Conservation (phyloP, 2,329 filamentous ascomycete genomes). For the Aspergillus carbonarius region DNA sequence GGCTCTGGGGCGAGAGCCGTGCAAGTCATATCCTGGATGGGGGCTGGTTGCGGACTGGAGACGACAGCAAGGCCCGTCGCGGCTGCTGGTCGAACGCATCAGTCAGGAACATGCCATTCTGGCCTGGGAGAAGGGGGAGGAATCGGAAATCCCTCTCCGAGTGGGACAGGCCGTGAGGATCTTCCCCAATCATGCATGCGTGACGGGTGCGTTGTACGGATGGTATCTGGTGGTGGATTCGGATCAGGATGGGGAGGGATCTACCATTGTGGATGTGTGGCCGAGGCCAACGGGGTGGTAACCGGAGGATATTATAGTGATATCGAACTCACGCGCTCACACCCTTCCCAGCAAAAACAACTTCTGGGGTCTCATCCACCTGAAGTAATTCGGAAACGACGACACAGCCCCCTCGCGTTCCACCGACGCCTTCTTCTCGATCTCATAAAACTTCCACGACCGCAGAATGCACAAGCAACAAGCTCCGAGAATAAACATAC, state of each 20-base stretch:
- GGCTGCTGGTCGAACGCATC: constrained; percentile 69
- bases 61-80: constrained; percentile 40
- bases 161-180: constrained; percentile 68
- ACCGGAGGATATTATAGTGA: too few relatives aligned
- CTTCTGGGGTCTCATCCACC: constrained; percentile 9
- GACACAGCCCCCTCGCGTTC: not conserved
- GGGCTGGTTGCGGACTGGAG: constrained; percentile 66
- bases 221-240: constrained; percentile 75
- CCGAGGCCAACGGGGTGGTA: constrained; percentile 40
- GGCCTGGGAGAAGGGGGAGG: constrained; percentile 54
- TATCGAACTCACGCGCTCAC: not conserved
- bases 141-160: constrained; percentile 46
- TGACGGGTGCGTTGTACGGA: constrained; percentile 68
- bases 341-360: constrained; percentile 5
- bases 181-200: constrained; percentile 81
- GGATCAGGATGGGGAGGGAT: constrained; percentile 50
- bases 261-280: constrained; percentile 74
- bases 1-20: constrained; percentile 71
- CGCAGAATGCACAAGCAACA: constrained; percentile 2
- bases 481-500: constrained; percentile 6
- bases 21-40: constrained; percentile 69
- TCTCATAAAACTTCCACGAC: constrained; percentile 11
- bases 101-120: constrained; percentile 79
- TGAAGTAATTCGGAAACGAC: constrained; percentile 7
- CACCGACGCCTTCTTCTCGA: constrained; percentile 8